Conservation (phyloP, 1,284 basidiomycete species). For the Trichosporon sp. region DNA sequence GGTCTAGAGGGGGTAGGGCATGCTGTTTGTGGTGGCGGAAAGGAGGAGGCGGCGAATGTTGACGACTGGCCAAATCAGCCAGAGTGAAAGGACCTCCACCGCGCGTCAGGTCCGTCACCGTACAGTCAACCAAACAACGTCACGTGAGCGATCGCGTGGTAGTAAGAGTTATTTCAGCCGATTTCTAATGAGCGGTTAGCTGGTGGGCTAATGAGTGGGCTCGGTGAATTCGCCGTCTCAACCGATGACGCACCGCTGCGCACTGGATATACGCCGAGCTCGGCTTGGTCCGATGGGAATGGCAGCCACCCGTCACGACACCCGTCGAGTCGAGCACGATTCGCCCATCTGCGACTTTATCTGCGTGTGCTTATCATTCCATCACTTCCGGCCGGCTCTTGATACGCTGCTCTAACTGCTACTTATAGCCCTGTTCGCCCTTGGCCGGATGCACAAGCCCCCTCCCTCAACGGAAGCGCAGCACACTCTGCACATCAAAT, state of each 20-base stretch:
- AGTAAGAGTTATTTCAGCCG: too few species aligned
- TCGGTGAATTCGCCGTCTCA: constrained; percentile 14
- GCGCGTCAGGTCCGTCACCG: constrained; percentile 9
- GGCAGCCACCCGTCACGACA: background rate
- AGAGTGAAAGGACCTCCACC: constrained; percentile 7
- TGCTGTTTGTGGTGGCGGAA: background rate
- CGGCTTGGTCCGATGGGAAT: constrained; percentile 13
- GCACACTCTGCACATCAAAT: constrained; percentile 6
- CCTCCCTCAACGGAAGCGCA: background rate
- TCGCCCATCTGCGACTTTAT: background rate
- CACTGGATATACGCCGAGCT: constrained; percentile 11
- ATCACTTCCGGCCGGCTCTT: background rate
- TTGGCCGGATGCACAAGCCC: background rate
- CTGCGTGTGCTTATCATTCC: background rate
- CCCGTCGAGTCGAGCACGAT: background rate
- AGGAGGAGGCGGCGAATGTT: background rate
- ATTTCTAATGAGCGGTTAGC: background rate
- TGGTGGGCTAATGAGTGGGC: background rate
- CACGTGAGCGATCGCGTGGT: background rate
- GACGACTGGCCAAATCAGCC: background rate
- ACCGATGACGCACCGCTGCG: constrained; percentile 3
- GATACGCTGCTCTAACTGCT: background rate
- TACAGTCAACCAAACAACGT: constrained; percentile 18
- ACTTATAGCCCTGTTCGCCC: too few species aligned
- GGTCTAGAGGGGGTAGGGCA: background rate